Percentiles rank a stretch among this genome's conserved stretches.
Conservation (phyloP, 371 early-diverging fungal genomes). For the Mortierella sp. region DNA sequence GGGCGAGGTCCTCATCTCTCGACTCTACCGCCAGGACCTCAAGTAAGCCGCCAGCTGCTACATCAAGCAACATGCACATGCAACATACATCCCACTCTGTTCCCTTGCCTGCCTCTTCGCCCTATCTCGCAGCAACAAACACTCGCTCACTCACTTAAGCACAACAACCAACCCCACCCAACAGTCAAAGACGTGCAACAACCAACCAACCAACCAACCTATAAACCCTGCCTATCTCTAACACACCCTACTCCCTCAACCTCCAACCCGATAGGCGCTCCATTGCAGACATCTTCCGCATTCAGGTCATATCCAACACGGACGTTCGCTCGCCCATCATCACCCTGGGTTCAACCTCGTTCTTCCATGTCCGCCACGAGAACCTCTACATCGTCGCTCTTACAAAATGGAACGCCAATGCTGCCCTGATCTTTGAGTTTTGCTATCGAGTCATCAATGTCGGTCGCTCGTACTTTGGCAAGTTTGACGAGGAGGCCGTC, state of each 20-base stretch:
- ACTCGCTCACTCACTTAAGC: too few relatives aligned
- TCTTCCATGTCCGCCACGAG: constrained; percentile 92
- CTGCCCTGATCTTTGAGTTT: constrained; percentile 88
- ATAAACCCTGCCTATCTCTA: neutral
- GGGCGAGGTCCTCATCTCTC: constrained; percentile 98
- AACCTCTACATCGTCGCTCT: constrained; percentile 91
- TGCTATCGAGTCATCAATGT: constrained; percentile 84
- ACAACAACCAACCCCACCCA: too few relatives aligned
- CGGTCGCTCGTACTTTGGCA: constrained; percentile 88
- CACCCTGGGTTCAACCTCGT: constrained; percentile 88
- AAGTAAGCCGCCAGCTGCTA: constrained; percentile 72
- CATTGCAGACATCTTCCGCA: constrained; percentile 95
- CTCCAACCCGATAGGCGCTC: constrained; percentile 77
- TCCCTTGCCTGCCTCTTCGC: too few relatives aligned
- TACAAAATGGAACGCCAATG: constrained; percentile 88
- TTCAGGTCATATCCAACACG: constrained; percentile 95
- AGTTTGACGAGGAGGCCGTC: constrained; percentile 90
- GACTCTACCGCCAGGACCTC: constrained; percentile 94
- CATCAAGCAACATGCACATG: constrained; percentile 6
- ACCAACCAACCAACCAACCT: too few relatives aligned
- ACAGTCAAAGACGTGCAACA: too few relatives aligned
- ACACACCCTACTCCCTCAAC: neutral
- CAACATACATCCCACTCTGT: too few relatives aligned
- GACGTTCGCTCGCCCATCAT: constrained; percentile 93
- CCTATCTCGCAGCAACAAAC: too few relatives aligned